These are phyloP conservation scores for Fusarium lyarnte DNA, from an alignment of 2,329 filamentous ascomycete species.

Conservation along the genomic window DNA sequence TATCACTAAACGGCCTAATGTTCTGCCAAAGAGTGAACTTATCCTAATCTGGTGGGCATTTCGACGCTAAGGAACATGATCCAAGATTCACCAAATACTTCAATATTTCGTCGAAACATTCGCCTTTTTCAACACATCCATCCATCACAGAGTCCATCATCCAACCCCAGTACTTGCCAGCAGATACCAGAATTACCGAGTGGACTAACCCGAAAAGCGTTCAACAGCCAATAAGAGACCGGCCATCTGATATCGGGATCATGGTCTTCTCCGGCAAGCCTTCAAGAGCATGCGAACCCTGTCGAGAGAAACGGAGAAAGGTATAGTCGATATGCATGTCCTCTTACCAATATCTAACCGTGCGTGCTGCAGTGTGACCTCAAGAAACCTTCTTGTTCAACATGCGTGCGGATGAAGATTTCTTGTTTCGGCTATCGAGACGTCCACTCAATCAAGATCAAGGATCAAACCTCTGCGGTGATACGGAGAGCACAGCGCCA, in stretches of 20 bases:
- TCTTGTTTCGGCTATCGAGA: not conserved
- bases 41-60: not conserved
- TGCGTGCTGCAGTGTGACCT: not conserved
- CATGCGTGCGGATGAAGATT: not conserved
- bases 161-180: fast-evolving
- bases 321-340: not conserved
- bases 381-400: not conserved
- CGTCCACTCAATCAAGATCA: not conserved
- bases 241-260: not conserved
- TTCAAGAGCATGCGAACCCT: not conserved
- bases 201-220: no score
- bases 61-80: not conserved
- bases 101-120: not conserved
- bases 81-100: not conserved
- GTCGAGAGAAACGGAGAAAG: conserved; percentile 7
- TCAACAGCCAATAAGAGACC: not conserved
- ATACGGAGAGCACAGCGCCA: not conserved
- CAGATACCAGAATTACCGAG: fast-evolving
- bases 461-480: not conserved
- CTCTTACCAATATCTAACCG: not conserved
- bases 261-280: conserved; percentile 1
- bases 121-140: not conserved
- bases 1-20: not conserved
- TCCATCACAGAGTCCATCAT: not conserved
- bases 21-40: not conserved